Evolutionary conservation across 352 stramenopile species (phyloP), one percentile per base, ranked within the genome.

Genomic region (Pythium phragmiticola): DNA sequence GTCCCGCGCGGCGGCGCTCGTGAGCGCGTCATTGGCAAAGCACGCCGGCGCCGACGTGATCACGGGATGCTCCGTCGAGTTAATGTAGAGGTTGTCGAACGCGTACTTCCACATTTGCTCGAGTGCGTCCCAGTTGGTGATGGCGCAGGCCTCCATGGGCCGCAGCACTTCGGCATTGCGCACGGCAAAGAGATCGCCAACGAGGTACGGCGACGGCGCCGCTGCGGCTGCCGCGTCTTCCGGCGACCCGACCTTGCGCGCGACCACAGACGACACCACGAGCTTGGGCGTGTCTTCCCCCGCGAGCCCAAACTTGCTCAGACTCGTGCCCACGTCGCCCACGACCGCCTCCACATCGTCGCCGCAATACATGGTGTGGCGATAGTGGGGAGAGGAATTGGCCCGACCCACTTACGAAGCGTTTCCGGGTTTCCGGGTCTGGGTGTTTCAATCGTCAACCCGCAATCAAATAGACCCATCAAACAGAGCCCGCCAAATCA

Each of bases 321-420:
- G 80, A 55, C 88, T 82, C 48, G 87, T 91, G 62, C 93, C 94
- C 16, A 98, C 86, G 59, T 98, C 94, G 49, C 95, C 95, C 62
- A 98, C 93, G 59, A 98, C 92, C 3, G 95, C 95, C 63, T 97
- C 94, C 50, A 97, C 97, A 82, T 98, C 95, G 67, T 98, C 95
- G 47, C 94, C 95, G 73, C 94, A 98, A 77, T 98, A 98, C 94
- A 98, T 98, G 64, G 49, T 59, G 8, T 5, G 26, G 36, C 12
- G 28, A 42, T 6, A 51, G 49, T 19, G 46, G 49, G 28, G 19
- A 50, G 45, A 30, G 46, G 5, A 14, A 30, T 51, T n/a, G 45
- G 45, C 45, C 37, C 37, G 21, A 50, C 43, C 43, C 21, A 17
- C 17, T 17, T 17, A 19, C 39, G 39, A 46, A 46, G 0, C 2